Percentiles rank a stretch among this genome's conserved stretches.
Evolutionary conservation across 306 rosid genomes (phyloP).

Genomic region (Sindora glabra): DNA sequence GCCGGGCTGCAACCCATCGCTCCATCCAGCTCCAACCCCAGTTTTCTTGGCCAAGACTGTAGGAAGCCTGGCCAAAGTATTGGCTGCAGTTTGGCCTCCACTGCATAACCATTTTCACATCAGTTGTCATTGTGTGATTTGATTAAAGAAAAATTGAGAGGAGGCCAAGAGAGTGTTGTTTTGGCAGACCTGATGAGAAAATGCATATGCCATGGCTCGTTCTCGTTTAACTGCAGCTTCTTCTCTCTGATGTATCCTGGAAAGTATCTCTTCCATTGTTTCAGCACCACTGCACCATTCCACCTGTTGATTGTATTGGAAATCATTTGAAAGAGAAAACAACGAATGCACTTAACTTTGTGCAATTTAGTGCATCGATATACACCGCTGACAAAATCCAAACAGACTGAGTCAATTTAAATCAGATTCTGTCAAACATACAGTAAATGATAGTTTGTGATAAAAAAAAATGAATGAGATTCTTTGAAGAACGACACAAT

Average conservation of each 20-base stretch:
- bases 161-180: background rate
- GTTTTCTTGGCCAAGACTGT: conserved; percentile 48
- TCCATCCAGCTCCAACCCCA: conserved; percentile 95
- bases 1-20: conserved; percentile 87
- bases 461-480: no score
- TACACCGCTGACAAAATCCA: no score
- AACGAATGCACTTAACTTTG: no score
- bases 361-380: no score
- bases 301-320: conserved; percentile 24
- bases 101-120: conserved; percentile 31
- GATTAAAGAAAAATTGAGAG: background rate
- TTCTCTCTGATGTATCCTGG: conserved; percentile 62
- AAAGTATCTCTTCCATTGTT: conserved; percentile 73
- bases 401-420: no score
- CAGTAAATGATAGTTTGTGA: no score
- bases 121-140: background rate
- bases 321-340: no score
- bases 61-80: conserved; percentile 56
- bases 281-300: conserved; percentile 78
- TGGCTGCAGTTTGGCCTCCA: conserved; percentile 81
- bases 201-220: conserved; percentile 82
- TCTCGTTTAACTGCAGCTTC: conserved; percentile 66
- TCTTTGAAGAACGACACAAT: background rate
- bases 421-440: no score
- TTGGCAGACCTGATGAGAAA: conserved; percentile 65